These are phyloP conservation scores for Obba rivulosa DNA, from an alignment of 768 basidiomycete genomes.

Conservation along the genomic window DNA sequence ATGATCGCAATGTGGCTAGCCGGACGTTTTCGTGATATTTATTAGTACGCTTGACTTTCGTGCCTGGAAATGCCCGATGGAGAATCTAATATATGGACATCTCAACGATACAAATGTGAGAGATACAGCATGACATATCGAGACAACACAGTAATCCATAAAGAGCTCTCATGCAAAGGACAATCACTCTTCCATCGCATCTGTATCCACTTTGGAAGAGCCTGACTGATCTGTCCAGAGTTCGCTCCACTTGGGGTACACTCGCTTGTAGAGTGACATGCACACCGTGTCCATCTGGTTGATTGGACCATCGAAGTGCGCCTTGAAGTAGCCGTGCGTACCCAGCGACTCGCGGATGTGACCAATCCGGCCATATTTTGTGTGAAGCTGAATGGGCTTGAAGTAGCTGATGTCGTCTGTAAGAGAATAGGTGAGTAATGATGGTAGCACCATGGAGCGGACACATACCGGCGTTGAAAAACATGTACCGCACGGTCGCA, in stretches of 20 bases:
- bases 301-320: conserved; percentile 88
- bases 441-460: neutral
- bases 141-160: neutral
- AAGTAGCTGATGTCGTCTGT: conserved; percentile 87
- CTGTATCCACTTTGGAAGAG: neutral
- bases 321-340: conserved; percentile 96
- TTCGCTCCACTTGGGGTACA: conserved; percentile 83
- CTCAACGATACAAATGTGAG: neutral
- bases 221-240: conserved; percentile 34
- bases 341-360: conserved; percentile 91
- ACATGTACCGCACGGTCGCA: conserved; percentile 97
- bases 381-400: conserved; percentile 89
- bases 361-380: conserved; percentile 84
- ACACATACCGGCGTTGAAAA: conserved; percentile 77
- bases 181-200: conserved; percentile 21
- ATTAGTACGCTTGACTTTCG: no score
- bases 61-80: neutral
- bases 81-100: neutral
- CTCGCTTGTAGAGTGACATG: conserved; percentile 92
- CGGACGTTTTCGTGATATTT: neutral
- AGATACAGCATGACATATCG: neutral
- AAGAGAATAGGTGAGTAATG: conserved; percentile 1
- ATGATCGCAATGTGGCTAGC: neutral
- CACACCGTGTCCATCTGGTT: conserved; percentile 97
- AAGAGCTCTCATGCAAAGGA: neutral